These are phyloP conservation scores for Podospora bellae-mahoneyi DNA, from an alignment of 495 filamentous ascomycete genomes.

Conservation along the genomic window DNA sequence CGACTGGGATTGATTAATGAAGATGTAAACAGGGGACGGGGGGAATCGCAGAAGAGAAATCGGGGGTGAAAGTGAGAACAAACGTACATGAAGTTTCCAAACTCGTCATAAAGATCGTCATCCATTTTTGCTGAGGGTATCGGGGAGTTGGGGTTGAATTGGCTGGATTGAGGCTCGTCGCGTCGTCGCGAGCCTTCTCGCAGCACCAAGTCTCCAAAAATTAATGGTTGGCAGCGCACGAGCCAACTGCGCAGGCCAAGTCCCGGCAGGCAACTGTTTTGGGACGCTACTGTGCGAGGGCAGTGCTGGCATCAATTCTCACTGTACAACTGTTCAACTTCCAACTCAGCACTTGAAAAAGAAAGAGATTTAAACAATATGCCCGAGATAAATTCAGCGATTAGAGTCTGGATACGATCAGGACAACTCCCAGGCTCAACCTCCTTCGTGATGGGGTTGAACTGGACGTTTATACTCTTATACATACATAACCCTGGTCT, in stretches of 20 bases:
- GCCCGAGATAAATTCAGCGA: neutral
- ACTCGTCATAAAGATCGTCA: slow-evolving; percentile 39
- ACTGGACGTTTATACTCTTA: neutral
- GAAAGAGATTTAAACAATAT: neutral
- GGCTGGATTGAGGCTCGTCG: slow-evolving; percentile 10
- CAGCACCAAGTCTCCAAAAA: slow-evolving; percentile 18
- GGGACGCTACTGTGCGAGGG: neutral
- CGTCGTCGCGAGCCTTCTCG: slow-evolving; percentile 8
- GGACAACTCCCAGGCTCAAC: neutral
- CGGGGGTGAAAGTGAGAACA: neutral
- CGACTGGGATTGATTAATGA: neutral
- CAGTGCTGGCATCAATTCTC: neutral
- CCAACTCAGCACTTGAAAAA: neutral
- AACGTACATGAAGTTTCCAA: slow-evolving; percentile 38
- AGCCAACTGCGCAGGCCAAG: slow-evolving; percentile 7
- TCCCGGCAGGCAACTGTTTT: neutral
- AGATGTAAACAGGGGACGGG: neutral
- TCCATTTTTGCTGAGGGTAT: slow-evolving; percentile 31
- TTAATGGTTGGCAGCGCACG: slow-evolving; percentile 9
- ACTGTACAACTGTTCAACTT: neutral
- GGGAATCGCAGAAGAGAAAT: neutral
- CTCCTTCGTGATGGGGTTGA: neutral
- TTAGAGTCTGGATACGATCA: neutral
- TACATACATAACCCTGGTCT: neutral
- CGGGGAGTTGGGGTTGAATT: neutral